These are phyloP conservation scores for Candida coleopterorum DNA, from an alignment of 805 yeast species.

Conservation along the genomic window DNA sequence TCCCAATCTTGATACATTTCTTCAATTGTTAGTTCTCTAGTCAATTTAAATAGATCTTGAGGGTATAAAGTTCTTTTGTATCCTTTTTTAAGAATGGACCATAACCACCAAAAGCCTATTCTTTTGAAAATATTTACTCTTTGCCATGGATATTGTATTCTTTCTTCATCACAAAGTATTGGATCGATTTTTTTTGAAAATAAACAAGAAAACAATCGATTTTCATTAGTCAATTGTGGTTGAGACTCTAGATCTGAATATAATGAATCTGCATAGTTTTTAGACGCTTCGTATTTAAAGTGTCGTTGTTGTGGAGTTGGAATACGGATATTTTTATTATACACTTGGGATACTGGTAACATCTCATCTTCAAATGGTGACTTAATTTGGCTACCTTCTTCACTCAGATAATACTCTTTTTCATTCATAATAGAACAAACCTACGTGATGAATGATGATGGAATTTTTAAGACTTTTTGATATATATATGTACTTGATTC, in stretches of 20 bases:
- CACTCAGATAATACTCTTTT: slow-evolving; percentile 1
- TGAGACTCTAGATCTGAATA: slow-evolving; percentile 11
- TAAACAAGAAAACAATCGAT: slow-evolving; percentile 47
- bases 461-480: too few species aligned
- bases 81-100: slow-evolving; percentile 38
- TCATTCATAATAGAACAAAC: not conserved
- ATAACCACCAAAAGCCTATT: slow-evolving; percentile 36
- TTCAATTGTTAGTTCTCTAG: slow-evolving; percentile 33
- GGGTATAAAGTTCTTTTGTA: slow-evolving; percentile 34
- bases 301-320: slow-evolving; percentile 2
- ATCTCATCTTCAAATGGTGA: not conserved
- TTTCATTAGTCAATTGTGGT: slow-evolving; percentile 39
- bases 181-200: slow-evolving; percentile 48
- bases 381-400: not conserved
- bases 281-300: not conserved
- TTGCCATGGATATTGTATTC: slow-evolving; percentile 46
- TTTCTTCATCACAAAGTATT: slow-evolving; percentile 47
- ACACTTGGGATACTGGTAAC: slow-evolving; percentile 2
- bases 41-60: slow-evolving; percentile 32
- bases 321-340: not conserved
- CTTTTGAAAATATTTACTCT: slow-evolving; percentile 34
- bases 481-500: too few species aligned
- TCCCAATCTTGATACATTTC: slow-evolving; percentile 28
- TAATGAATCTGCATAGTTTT: not conserved
- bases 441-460: not conserved